Conservation (phyloP, 345 rosid genomes). For the Citrus australasica region DNA sequence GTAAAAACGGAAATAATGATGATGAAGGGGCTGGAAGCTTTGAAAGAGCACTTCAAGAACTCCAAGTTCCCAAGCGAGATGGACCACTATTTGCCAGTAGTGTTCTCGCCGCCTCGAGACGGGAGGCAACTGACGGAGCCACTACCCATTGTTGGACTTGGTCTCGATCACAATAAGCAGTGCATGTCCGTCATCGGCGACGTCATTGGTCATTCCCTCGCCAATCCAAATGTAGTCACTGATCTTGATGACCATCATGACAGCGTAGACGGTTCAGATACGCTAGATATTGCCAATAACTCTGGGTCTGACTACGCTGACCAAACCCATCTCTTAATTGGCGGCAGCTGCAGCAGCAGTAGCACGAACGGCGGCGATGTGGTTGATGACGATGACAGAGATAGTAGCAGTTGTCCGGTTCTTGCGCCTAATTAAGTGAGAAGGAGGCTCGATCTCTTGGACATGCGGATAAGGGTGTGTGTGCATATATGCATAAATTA, state of each 20-base stretch:
- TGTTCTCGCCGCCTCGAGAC: conserved; percentile 83
- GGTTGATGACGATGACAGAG: conserved; percentile 18
- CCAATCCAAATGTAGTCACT: background rate
- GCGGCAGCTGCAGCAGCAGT: conserved; percentile 10
- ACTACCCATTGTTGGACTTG: conserved; percentile 30
- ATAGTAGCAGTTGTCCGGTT: conserved; percentile 2
- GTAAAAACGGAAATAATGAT: background rate
- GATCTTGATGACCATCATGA: conserved; percentile 9
- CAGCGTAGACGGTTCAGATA: conserved; percentile 6
- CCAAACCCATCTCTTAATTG: background rate
- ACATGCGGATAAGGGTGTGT: background rate
- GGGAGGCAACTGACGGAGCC: conserved; percentile 62
- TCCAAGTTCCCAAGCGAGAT: conserved; percentile 66
- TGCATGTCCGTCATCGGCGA: background rate
- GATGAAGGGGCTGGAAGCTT: conserved; percentile 69
- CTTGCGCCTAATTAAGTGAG: background rate
- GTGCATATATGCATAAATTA: background rate
- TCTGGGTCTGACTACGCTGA: conserved; percentile 6
- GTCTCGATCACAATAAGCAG: conserved; percentile 5
- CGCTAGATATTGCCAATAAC: background rate
- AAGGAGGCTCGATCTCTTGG: background rate
- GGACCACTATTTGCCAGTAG: conserved; percentile 71
- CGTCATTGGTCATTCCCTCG: background rate
- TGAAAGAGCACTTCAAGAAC: conserved; percentile 85
- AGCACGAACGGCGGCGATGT: conserved; percentile 37